phyloP scores from a whole-genome alignment of 2,329 filamentous ascomycete species.

The Penicillium thymicola region DNA sequence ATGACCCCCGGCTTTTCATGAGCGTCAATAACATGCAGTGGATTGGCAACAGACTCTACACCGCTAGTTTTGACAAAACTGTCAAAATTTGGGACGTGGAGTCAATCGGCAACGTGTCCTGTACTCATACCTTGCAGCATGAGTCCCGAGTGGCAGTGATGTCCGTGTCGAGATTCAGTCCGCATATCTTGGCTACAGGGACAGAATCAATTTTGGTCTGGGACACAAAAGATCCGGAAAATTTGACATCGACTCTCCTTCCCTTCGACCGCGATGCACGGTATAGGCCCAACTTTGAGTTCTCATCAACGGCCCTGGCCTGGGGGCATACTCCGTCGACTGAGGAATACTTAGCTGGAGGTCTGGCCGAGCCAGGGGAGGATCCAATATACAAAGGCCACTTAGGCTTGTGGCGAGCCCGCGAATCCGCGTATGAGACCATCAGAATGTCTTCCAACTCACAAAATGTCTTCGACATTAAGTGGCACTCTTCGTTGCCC shows the following conservation, averaged over 20 bases:
- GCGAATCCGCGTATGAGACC: conserved; percentile 33
- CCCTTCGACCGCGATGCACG: conserved; percentile 18
- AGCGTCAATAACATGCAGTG: conserved; percentile 57
- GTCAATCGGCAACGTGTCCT: conserved; percentile 25
- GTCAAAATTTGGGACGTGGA: conserved; percentile 56
- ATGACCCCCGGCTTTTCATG: conserved; percentile 54
- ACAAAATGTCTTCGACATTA: conserved; percentile 57
- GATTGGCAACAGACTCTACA: conserved; percentile 48
- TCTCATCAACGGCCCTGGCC: conserved; percentile 46
- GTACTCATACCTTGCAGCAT: conserved; percentile 43
- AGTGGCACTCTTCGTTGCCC: conserved; percentile 52
- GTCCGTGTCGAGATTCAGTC: conserved; percentile 41
- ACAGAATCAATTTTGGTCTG: conserved; percentile 39
- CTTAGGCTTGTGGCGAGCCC: conserved; percentile 53
- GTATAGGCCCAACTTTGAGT: conserved; percentile 31
- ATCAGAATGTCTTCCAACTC: conserved; percentile 46
- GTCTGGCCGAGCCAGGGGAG: conserved; percentile 48
- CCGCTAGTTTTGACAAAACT: conserved; percentile 54
- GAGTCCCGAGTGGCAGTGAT: conserved; percentile 52
- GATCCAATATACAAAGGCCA: conserved; percentile 45
- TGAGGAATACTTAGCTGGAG: conserved; percentile 51
- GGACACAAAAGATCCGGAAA: conserved; percentile 30
- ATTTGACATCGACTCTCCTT: conserved; percentile 27
- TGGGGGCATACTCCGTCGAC: conserved; percentile 45
- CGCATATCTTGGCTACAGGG: conserved; percentile 49